A percentile compares a stretch with the other conserved stretches of the same genome.
phyloP scores from a whole-genome alignment of 2,329 filamentous ascomycete genomes.

The Talaromyces verruculosus region DNA sequence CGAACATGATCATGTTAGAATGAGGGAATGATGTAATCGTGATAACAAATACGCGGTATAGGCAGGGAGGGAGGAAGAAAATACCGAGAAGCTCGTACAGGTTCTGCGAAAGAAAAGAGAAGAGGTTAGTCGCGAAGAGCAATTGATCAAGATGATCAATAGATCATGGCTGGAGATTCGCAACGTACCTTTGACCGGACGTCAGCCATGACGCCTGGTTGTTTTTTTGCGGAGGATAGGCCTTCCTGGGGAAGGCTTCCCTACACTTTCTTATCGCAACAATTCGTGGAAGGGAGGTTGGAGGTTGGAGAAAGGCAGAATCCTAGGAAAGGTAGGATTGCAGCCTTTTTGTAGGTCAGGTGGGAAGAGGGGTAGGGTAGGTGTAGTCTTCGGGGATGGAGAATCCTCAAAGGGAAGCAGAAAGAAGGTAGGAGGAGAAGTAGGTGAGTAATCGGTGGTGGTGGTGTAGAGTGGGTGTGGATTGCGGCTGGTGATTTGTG shows the following conservation, averaged over 20 bases:
- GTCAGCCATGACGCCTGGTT: conserved; percentile 53
- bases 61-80: conserved; percentile 29
- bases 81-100: conserved; percentile 97
- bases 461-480: conserved; percentile 13
- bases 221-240: conserved; percentile 42
- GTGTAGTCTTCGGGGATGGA: conserved; percentile 12
- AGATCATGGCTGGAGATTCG: neutral
- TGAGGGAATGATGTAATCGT: conserved; percentile 28
- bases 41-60: conserved; percentile 27
- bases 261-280: conserved; percentile 44
- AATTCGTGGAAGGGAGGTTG: conserved; percentile 36
- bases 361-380: conserved; percentile 7
- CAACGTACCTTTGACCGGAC: conserved; percentile 53
- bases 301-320: conserved; percentile 37
- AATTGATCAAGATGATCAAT: conserved; percentile 11
- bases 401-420: conserved; percentile 16
- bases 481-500: conserved; percentile 22
- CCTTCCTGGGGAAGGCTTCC: conserved; percentile 52
- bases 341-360: conserved; percentile 35
- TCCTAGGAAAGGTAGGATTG: conserved; percentile 32
- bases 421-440: conserved; percentile 23
- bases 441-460: neutral
- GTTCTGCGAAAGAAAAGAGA: conserved; percentile 65
- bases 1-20: conserved; percentile 23
- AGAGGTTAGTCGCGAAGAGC: conserved; percentile 32